Conservation (phyloP, 192 early-diverging fungal species). For the Obelidium mucronatum region DNA sequence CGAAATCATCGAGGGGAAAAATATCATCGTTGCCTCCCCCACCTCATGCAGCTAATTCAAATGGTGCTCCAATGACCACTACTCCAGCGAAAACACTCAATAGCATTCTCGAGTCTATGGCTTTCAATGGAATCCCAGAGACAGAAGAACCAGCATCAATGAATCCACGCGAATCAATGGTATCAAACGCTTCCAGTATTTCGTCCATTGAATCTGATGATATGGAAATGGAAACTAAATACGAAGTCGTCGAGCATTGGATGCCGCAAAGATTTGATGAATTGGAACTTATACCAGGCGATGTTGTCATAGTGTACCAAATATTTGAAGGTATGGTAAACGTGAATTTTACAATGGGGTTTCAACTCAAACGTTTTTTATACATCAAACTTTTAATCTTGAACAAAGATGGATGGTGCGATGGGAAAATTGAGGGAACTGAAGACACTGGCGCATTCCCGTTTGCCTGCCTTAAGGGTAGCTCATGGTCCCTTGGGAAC, state of each 20-base stretch:
- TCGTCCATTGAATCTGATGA: neutral
- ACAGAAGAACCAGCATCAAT: neutral
- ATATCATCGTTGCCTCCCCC: too few relatives aligned
- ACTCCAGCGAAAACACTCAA: neutral
- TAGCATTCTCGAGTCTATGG: neutral
- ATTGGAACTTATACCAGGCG: slow-evolving; percentile 26
- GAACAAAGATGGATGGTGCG: slow-evolving; percentile 34
- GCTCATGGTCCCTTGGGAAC: too few relatives aligned
- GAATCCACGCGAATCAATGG: neutral
- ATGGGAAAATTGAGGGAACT: slow-evolving; percentile 14
- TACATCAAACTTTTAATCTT: neutral
- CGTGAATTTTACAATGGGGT: neutral
- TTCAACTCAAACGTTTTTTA: neutral
- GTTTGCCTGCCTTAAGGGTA: slow-evolving; percentile 8
- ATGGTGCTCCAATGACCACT: neutral
- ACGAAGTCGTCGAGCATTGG: slow-evolving; percentile 25
- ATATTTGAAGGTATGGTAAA: slow-evolving; percentile 3
- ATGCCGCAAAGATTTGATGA: slow-evolving; percentile 35
- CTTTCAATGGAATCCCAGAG: neutral
- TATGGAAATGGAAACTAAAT: slow-evolving; percentile 13
- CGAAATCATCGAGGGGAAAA: neutral
- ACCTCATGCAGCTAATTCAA: too few relatives aligned
- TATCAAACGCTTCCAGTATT: neutral
- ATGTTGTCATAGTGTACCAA: slow-evolving; percentile 30
- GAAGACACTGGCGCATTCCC: slow-evolving; percentile 32